Evolutionary conservation across 257 asterid species (phyloP).

Genomic region (Euphrasia confusa): DNA sequence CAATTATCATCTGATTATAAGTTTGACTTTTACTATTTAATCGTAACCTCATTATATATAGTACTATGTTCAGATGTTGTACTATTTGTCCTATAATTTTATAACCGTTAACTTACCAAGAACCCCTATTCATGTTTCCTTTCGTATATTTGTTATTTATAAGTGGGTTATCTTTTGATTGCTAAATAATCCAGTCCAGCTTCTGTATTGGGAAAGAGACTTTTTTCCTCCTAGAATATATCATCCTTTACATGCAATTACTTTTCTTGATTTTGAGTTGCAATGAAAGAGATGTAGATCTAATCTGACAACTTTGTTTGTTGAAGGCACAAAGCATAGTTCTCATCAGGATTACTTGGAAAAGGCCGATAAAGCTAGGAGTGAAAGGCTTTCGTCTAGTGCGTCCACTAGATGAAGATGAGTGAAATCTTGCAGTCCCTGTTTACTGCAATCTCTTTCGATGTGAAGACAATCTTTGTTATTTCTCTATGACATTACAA

Average conservation of each 20-base stretch:
- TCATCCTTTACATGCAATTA: neutral
- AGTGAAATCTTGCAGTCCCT: neutral
- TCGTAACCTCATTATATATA: no score
- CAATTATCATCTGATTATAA: no score
- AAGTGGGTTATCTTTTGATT: neutral
- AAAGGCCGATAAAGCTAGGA: conserved; percentile 76
- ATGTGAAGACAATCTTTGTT: neutral
- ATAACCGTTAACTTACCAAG: no score
- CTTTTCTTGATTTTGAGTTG: neutral
- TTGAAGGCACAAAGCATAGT: conserved; percentile 61
- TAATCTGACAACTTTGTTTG: neutral
- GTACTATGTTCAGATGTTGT: no score
- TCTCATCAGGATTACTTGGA: conserved; percentile 94
- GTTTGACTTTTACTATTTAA: no score
- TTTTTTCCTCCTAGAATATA: neutral
- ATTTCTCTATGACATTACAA: neutral
- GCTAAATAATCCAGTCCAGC: neutral
- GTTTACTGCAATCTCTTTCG: conserved; percentile 10
- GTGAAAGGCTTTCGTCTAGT: conserved; percentile 60
- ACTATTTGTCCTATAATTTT: no score
- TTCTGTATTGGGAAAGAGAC: conserved; percentile 6
- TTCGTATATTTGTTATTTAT: neutral
- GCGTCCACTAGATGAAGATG: conserved; percentile 35
- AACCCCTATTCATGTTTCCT: neutral
- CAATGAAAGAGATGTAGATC: neutral